Base-by-base conservation (phyloP, 768 basidiomycete genomes). In the Pulveroboletus ravenelii region DNA sequence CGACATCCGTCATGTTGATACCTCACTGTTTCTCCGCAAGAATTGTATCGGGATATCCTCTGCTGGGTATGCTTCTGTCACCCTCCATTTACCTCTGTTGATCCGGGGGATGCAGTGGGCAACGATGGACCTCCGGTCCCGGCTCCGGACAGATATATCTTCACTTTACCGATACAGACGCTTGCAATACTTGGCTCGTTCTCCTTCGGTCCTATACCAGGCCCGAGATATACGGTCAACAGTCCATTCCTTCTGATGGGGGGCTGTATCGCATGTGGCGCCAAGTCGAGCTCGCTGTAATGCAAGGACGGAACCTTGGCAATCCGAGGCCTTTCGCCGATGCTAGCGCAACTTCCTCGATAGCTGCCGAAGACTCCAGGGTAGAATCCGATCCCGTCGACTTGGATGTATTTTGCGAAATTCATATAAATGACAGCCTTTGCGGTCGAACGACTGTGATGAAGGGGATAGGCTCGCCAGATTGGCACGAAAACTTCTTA, bases 191-290 rank as follows among this genome's bases (percentile, higher is more conserved):
- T 2, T 94, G 92, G 90, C 74, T 88, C 42, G 81, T 84, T 20
- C 79, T 93, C 45, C 73, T 93, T 48, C 82, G 84, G 51, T 89
- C 90, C 3, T 91, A 87, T 66, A 84, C 92, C 12, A 77, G 78
- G 45, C 85, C 89, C 1, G 90, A 92, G 66, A 80, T 86, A 48
- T 89, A 90, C 62, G 89, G 85, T 31, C 73, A 75, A 56, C 70
- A 76, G 63, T 72, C 75, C 56, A 72, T 73, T 35, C 74, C 79
- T 18, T 60, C 67, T 45, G 83, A 84, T 52, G 87, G 85, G 38
- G 89, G 89, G 7, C 79, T 87, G 10, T 91, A 89, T 68, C 83
- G 91, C 48, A 87, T 93, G 80, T 93, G 88, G 87, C 78, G 92
- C 45, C 86, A 88, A 64, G 76, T 93, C 20, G 81, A 88, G 54